Base-by-base conservation (phyloP, 805 yeast species). In the Brettanomyces sp. region DNA sequence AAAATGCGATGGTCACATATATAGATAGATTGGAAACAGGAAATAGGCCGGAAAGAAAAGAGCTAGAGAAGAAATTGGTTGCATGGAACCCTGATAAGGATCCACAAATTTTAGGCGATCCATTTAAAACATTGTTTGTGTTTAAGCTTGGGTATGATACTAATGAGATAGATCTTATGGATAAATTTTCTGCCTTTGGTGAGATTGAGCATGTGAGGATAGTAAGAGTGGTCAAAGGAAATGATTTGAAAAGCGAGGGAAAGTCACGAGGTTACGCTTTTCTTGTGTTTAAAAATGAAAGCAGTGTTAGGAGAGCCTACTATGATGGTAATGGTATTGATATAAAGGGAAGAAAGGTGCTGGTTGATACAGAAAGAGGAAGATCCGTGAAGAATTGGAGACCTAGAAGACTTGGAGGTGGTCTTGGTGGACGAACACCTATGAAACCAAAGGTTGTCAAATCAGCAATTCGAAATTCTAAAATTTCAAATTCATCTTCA, bases 381-480 rank as follows among this genome's bases (percentile, higher is more conserved):
- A 65, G 93, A 41, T 62, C 78, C 1, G 73, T 76, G 13, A 74
- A 82, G 46, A 75, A 72, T 52, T 85, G 90, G 84, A 73, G 71
- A 46, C 93, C 95, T 0, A 59, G 84, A 54, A 61, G 91, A 48
- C 67, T 91, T 3, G 96, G 96, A 1, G 97, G 97, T 4, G 97
- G 97, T 0, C 63, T 85, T n/a, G 97, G 97, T 4, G 96, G 96
- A 1, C 50, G 65, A 45, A 42, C 43, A 35, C 37, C 22, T n/a
- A n/a, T 35, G 22, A 28, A 28, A 28, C 9, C 32, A 6, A 28
- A 9, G 7, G 32, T 28, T 28, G 32, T 28, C 7, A 28, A 28
- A 9, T 9, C 32, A 28, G 11, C 11, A 9, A 7, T 9, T 28
- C 32, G 11, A 9, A 28, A 28, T 6, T 6, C 32, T 7, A 28